Evolutionary conservation across 805 yeast genomes (phyloP).

Genomic region (Zygotorulaspora florentina): DNA sequence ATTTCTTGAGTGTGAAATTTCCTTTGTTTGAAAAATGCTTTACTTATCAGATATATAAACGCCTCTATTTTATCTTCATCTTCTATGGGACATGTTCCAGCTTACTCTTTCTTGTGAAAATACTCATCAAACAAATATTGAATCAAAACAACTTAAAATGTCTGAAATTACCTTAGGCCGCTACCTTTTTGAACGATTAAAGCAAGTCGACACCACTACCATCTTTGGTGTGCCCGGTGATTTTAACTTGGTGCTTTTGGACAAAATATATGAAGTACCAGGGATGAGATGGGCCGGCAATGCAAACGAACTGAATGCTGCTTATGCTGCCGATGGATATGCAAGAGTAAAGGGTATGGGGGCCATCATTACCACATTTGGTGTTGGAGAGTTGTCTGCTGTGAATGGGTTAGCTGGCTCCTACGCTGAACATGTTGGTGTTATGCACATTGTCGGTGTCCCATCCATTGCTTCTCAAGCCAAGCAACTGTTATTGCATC

Average conservation of each 20-base stretch:
- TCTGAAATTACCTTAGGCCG: constrained; percentile 63
- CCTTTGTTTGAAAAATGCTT: no score
- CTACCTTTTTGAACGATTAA: constrained; percentile 72
- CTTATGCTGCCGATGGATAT: constrained; percentile 81
- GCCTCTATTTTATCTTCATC: neutral
- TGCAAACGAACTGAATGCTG: constrained; percentile 85
- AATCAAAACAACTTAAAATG: constrained; percentile 20
- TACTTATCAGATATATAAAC: no score
- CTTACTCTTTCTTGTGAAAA: neutral
- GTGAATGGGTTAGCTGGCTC: constrained; percentile 85
- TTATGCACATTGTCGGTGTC: constrained; percentile 80
- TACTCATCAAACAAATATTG: no score
- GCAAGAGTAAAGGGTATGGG: constrained; percentile 74
- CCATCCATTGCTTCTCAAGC: constrained; percentile 74
- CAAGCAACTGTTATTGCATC: constrained; percentile 70
- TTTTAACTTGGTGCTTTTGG: constrained; percentile 70
- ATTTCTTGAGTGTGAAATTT: no score
- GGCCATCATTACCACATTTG: constrained; percentile 77
- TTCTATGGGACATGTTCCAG: neutral
- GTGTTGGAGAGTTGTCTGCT: constrained; percentile 86
- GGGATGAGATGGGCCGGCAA: constrained; percentile 87
- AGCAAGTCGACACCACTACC: constrained; percentile 65
- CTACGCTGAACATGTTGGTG: constrained; percentile 84
- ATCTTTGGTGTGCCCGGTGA: constrained; percentile 82
- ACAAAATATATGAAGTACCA: constrained; percentile 67